Conservation (phyloP, 306 rosid genomes). For the Vigna hirtella region DNA sequence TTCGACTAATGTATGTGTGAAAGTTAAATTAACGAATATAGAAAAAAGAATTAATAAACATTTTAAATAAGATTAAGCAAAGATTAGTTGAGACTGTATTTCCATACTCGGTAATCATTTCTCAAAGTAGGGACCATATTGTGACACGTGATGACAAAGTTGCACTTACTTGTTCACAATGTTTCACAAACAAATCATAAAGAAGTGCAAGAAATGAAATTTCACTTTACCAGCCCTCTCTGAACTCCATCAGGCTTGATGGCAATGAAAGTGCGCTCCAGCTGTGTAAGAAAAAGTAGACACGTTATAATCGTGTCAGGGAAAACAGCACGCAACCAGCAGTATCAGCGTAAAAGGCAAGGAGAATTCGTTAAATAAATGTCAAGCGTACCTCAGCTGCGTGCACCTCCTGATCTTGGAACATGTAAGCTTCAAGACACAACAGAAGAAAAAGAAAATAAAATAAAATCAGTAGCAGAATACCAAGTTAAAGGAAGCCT, state of each 20-base stretch:
- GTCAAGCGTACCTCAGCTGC: constrained; percentile 81
- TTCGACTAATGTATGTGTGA: not conserved
- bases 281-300: constrained; percentile 39
- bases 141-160: constrained; percentile 17
- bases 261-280: constrained; percentile 95
- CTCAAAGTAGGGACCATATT: not conserved
- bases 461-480: constrained; percentile 21
- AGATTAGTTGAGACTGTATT: not conserved
- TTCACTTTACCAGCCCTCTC: constrained; percentile 84
- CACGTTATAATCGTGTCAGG: constrained; percentile 17
- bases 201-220: constrained; percentile 32
- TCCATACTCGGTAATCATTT: not conserved
- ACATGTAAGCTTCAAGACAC: constrained; percentile 71
- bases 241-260: constrained; percentile 97
- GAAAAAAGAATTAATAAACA: too few relatives aligned
- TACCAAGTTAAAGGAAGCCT: not conserved
- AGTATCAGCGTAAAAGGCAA: constrained; percentile 13
- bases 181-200: constrained; percentile 34
- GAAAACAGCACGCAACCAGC: constrained; percentile 28
- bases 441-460: constrained; percentile 28
- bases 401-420: constrained; percentile 90
- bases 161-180: not conserved
- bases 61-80: too few relatives aligned
- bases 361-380: constrained; percentile 10
- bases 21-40: not conserved